Base-by-base conservation (phyloP, 176 grass and related monocot genomes). In the Elymus sibiricus region DNA sequence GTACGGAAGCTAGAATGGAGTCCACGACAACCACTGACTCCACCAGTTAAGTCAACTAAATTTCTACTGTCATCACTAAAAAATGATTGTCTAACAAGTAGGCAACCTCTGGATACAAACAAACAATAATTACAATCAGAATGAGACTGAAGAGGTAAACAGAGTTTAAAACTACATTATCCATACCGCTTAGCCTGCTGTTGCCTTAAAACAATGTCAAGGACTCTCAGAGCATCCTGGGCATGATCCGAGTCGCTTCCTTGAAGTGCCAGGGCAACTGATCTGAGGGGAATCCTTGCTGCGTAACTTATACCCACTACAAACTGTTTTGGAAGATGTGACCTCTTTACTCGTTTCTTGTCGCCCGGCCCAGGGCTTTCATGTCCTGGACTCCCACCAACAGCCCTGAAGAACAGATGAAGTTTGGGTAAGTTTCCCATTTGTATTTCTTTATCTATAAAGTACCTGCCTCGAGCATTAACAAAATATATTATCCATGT, bases 181-280 rank as follows among this genome's bases (percentile, higher is more conserved):
- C 64, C 64, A 79, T 85, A 95, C 93, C 87, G 86, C 66, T 95
- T 98, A 76, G 95, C 95, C 55, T 98, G 95, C 31, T 94, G 95
- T 79, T 98, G 93, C 77, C 89, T 98, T 84, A 98, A 90, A 74
- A 94, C 83, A 86, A 95, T 94, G 84, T 98, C 95, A 38, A 95
- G 91, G 42, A 98, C 91, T 82, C 93, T 80, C 39, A 93, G 77
- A 81, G 93, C 91, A 81, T 98, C 91, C 44, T 98, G 91, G 38
- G 91, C 83, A 53, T 94, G 83, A 34, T 93, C 83, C 16, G 87
- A 83, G 39, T 93, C 86, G 2, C 70, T 90, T 83, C 93, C 95
- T 83, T 34, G 70, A 64, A 95, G 89, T 24, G 89, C 91, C 59
- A 90, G 87, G 49, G 83, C 80, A 83, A 98, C 84, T 28, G 93